phyloP scores from a whole-genome alignment of 371 early-diverging fungal species.

The Globomyces sp. region DNA sequence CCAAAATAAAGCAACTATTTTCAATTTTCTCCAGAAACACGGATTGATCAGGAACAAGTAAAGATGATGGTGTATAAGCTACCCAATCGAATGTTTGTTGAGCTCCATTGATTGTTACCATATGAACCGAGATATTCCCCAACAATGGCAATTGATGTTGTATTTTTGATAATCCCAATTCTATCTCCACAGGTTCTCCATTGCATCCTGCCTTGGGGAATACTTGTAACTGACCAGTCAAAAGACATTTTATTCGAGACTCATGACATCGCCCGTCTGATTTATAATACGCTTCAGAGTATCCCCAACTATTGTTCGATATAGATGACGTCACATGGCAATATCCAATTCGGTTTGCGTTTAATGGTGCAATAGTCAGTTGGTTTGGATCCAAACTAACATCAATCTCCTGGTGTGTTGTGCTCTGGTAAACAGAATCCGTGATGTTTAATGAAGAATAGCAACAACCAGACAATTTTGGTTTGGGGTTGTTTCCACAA shows the following conservation, averaged over 20 bases:
- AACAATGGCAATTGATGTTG: background rate
- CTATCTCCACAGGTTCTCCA: too few species aligned
- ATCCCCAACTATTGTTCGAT: too few species aligned
- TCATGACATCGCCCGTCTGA: background rate
- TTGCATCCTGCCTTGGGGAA: background rate
- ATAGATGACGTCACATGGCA: too few species aligned
- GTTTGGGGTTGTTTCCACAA: background rate
- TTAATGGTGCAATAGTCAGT: too few species aligned
- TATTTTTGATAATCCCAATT: too few species aligned
- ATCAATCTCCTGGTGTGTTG: too few species aligned
- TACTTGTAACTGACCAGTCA: background rate
- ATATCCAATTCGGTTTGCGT: too few species aligned
- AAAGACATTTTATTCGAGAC: background rate
- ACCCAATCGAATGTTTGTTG: background rate
- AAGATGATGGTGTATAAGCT: background rate
- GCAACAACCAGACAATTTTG: background rate
- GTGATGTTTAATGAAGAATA: background rate
- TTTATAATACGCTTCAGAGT: slow-evolving; percentile 4
- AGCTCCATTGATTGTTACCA: background rate
- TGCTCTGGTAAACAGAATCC: background rate
- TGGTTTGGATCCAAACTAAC: too few species aligned
- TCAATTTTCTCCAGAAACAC: background rate
- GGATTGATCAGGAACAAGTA: background rate
- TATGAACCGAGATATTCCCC: slow-evolving; percentile 2
- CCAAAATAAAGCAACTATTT: background rate